Evolutionary conservation across 2,329 filamentous ascomycete genomes (phyloP), one percentile per base, ranked within the genome.

Genomic region (Phyllosticta ampelicida): DNA sequence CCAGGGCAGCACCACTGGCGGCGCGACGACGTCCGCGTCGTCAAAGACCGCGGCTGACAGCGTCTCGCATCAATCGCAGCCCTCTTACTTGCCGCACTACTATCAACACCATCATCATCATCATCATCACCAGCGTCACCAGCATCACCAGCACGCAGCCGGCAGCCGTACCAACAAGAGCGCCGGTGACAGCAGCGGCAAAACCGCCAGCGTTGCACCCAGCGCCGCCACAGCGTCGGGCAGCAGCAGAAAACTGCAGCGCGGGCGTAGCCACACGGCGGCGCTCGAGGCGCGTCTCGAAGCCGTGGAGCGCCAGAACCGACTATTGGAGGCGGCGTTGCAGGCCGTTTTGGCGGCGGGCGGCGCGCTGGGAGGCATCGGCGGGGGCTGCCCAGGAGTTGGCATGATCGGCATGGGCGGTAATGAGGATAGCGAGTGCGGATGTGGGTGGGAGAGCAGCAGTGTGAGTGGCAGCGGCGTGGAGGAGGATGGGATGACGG

Each of bases 281-380:
- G 36, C 36, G 36, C 53, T 26, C 53, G 61, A 62, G 56, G 61
- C 36, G 56, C 59, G 71, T 2, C 60, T 74, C 36, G 70, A 72
- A 51, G 69, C 68, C 13, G 60, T 74, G 21, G 71, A 74, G 60
- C 69, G 72, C 44, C 68, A 73, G 56, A 75, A 74, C 57, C 64
- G 64, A 16, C 55, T 75, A 8, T 64, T 75, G 9, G 68, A 70
- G 23, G 73, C 73, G 9, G 73, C 73, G 5, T 62, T 75, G 21
- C 69, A 71, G 64, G 73, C 72, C 5, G 70, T 74, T 48, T 58
- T 75, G 30, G 66, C 67, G 52, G 72, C 57, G 53, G 23, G 57
- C 21, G 57, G 57, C 13, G 50, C 51, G 48, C 10, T 59, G 53
- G 36, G 23, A n/a, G 49, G 23, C 19, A 19, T 51, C 70, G 2